Percentiles rank a stretch among this genome's conserved stretches.
phyloP scores from a whole-genome alignment of 1,284 basidiomycete species.

The Lentinula novae-zelandiae region DNA sequence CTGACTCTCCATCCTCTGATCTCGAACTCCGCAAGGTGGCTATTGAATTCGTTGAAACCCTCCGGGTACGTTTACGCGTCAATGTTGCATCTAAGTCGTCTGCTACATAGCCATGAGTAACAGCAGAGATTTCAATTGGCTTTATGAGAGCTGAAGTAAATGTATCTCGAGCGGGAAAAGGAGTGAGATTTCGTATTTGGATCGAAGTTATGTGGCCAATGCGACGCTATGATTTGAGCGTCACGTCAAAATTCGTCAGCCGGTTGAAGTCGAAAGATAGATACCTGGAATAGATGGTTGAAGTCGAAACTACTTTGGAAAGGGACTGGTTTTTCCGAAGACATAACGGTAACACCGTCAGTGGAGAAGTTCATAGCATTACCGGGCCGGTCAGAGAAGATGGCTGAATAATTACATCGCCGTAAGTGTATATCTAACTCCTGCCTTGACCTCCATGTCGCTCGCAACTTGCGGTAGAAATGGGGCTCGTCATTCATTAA shows the following conservation, averaged over 20 bases:
- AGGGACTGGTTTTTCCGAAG: slow-evolving; percentile 4
- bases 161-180: slow-evolving; percentile 74
- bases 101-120: slow-evolving; percentile 47
- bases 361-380: neutral
- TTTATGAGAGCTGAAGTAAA: slow-evolving; percentile 69
- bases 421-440: slow-evolving; percentile 35
- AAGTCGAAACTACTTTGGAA: slow-evolving; percentile 1
- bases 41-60: slow-evolving; percentile 57
- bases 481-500: neutral
- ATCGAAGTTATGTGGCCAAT: slow-evolving; percentile 72
- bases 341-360: neutral
- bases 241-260: neutral
- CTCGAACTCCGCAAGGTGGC: slow-evolving; percentile 43
- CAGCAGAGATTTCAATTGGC: slow-evolving; percentile 55
- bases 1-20: slow-evolving; percentile 37
- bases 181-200: slow-evolving; percentile 77
- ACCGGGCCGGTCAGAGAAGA: neutral
- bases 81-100: slow-evolving; percentile 70
- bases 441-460: slow-evolving; percentile 76
- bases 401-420: too few relatives aligned
- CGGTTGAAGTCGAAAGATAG: neutral
- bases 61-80: slow-evolving; percentile 54
- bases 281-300: slow-evolving; percentile 8
- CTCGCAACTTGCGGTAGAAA: neutral
- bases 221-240: slow-evolving; percentile 44